Conservation (phyloP, 106 monocot genomes). For the Dioscorea dumetorum region DNA sequence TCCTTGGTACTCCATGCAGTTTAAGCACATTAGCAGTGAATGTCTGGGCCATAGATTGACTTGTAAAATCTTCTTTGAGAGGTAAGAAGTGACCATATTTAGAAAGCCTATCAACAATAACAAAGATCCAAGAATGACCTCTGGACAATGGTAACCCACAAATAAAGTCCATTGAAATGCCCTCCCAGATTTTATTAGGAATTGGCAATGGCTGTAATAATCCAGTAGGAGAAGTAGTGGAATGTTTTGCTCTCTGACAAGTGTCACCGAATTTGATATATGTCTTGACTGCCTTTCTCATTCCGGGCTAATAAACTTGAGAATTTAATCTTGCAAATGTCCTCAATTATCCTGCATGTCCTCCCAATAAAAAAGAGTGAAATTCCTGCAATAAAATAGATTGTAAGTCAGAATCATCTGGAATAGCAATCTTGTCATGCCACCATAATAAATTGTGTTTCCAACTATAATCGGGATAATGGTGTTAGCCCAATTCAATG, state of each 20-base stretch:
- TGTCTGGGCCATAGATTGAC: too few species aligned
- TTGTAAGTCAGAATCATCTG: background rate
- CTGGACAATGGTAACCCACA: too few species aligned
- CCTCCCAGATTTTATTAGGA: background rate
- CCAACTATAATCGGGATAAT: too few species aligned
- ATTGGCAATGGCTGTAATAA: background rate
- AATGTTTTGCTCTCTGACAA: background rate
- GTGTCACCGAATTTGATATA: background rate
- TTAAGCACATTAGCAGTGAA: too few species aligned
- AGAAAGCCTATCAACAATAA: too few species aligned
- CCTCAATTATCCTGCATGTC: background rate
- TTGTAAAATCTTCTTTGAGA: too few species aligned
- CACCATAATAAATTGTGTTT: background rate
- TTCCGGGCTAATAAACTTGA: background rate
- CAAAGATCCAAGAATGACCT: too few species aligned
- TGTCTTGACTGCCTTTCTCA: background rate
- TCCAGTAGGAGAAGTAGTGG: background rate
- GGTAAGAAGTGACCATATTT: too few species aligned
- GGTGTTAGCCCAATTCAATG: background rate
- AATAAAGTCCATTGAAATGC: background rate
- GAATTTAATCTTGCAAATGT: background rate
- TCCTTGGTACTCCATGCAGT: too few species aligned
- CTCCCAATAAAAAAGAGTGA: background rate
- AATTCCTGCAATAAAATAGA: background rate
- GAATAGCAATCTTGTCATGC: background rate